Base-by-base conservation (phyloP, 345 rosid genomes). In the Turnera subulata region DNA sequence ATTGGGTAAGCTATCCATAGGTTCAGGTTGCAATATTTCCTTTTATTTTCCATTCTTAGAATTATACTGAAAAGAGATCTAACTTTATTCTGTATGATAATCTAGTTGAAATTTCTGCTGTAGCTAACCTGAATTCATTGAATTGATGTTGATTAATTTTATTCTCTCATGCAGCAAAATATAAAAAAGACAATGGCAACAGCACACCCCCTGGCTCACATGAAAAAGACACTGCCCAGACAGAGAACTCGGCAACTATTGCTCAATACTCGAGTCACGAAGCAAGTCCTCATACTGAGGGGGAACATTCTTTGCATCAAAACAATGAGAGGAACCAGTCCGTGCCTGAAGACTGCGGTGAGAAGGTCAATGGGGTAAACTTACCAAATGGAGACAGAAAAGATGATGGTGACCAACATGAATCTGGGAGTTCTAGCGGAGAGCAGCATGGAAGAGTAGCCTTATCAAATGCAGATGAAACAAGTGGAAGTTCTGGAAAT, bases 81-180 rank as follows among this genome's bases (percentile, higher is more conserved):
- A 29, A 8, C 45, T 42, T 42, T 42, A 4, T 16, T 42, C 35
- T 15, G 21, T 33, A 14, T 38, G n/a, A 47, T 54, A 24, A 18
- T 56, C 56, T 38, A 25, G 50, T 18, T 8, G 22, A 23, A 29
- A 33, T 23, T 45, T 24, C 37, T 39, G 22, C 49, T 18, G n/a
- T 59, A 8, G 46, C 23, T 38, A n/a, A n/a, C n/a, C n/a, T n/a
- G n/a, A n/a, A n/a, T n/a, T n/a, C n/a, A n/a, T n/a, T n/a, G n/a
- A n/a, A n/a, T n/a, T n/a, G n/a, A n/a, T 16, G 11, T 44, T 52
- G 21, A 22, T n/a, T n/a, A 2, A 12, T 67, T 57, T 42, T 67
- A 57, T 73, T 59, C 37, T 46, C 54, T 63, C 58, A 11, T 74
- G 63, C 83, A 87, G 96, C 80, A 0, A 91, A 91, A 78, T 60